A percentile compares a stretch with the other conserved stretches of the same genome.
Conservation (phyloP, 1,284 basidiomycete genomes). For the Moesziomyces sp. region DNA sequence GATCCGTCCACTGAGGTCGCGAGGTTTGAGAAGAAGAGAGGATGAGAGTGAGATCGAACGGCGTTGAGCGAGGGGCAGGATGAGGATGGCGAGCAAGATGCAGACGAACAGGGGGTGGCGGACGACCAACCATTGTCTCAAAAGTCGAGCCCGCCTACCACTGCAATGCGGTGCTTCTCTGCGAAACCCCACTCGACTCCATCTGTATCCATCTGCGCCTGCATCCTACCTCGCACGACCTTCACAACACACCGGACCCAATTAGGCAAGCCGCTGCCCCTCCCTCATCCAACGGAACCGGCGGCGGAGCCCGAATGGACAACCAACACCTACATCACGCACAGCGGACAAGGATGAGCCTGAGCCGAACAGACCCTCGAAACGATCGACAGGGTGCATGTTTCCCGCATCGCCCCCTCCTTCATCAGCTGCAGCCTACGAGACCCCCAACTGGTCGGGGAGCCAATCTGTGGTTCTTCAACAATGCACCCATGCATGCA, state of each 20-base stretch:
- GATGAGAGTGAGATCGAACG: no score
- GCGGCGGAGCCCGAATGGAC: neutral
- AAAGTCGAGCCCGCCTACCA: no score
- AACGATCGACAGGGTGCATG: constrained; percentile 8
- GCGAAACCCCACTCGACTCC: no score
- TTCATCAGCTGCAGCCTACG: neutral
- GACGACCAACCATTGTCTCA: no score
- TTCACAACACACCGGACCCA: constrained; percentile 8
- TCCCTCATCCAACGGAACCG: neutral
- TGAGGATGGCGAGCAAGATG: no score
- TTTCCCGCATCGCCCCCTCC: neutral
- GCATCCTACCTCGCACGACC: neutral
- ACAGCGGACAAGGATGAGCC: no score
- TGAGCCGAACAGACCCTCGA: neutral
- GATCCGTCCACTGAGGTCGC: no score
- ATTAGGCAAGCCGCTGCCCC: constrained; percentile 4
- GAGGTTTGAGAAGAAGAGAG: no score
- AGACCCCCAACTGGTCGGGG: neutral
- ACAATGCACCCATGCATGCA: constrained; percentile 5
- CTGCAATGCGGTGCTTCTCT: no score
- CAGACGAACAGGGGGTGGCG: no score
- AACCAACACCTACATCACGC: constrained; percentile 4
- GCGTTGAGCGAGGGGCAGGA: no score
- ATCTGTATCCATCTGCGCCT: no score
- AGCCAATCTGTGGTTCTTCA: neutral